A percentile compares a stretch with the other conserved stretches of the same genome.
These are phyloP conservation scores for Marsdenia floribunda DNA, from an alignment of 257 asterid genomes.

Conservation along the genomic window DNA sequence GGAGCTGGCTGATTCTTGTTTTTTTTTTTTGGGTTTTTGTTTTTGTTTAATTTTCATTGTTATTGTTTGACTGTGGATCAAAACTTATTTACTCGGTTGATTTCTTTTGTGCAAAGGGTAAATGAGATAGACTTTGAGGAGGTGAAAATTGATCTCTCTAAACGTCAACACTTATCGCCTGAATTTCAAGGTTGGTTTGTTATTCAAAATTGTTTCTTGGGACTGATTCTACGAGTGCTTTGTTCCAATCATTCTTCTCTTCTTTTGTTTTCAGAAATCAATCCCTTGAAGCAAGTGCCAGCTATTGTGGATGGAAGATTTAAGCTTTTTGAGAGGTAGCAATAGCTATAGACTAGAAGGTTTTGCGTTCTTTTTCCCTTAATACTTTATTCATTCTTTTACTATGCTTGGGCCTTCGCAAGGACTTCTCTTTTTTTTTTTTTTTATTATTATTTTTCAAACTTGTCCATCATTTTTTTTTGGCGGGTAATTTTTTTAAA, in stretches of 20 bases:
- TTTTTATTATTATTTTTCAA: too few species aligned
- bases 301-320: constrained; percentile 83
- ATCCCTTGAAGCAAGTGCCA: constrained; percentile 78
- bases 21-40: too few species aligned
- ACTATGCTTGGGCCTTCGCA: background rate
- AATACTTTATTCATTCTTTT: background rate
- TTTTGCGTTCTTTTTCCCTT: background rate
- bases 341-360: background rate
- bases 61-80: background rate
- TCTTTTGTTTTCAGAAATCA: constrained; percentile 39
- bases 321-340: constrained; percentile 84
- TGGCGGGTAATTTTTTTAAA: background rate
- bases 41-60: constrained; percentile 1
- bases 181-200: constrained; percentile 46
- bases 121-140: constrained; percentile 88
- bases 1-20: constrained; percentile 3
- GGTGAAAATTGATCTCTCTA: constrained; percentile 49
- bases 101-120: constrained; percentile 31
- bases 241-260: background rate
- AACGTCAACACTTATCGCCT: constrained; percentile 56
- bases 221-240: background rate
- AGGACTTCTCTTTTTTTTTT: background rate
- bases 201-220: background rate
- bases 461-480: too few species aligned
- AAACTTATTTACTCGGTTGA: background rate